Percentiles rank a stretch among this genome's conserved stretches.
Evolutionary conservation across 2,329 filamentous ascomycete genomes (phyloP).

Genomic region (Parasarocladium wereldwijsianum): DNA sequence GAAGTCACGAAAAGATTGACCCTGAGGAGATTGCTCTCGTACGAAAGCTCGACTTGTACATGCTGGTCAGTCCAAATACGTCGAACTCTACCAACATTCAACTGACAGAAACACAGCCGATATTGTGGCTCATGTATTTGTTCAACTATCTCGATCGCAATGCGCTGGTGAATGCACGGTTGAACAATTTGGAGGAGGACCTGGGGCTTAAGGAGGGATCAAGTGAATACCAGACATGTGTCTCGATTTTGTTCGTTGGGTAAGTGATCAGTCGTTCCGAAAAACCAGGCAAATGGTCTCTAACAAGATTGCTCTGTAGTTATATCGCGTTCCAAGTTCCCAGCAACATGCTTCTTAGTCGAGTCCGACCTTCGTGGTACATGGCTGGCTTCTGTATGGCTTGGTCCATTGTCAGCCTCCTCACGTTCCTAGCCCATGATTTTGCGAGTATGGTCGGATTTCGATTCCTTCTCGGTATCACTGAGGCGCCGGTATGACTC

Average conservation of each 20-base stretch:
- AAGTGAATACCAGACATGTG: conserved; percentile 17
- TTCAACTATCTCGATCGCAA: conserved; percentile 14
- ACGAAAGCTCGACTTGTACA: conserved; percentile 18
- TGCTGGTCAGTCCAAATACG: conserved; percentile 11
- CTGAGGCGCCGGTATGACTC: conserved; percentile 14
- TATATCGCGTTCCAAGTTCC: conserved; percentile 43
- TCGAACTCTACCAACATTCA: neutral
- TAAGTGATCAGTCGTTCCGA: conserved; percentile 10
- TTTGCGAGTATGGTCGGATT: conserved; percentile 15
- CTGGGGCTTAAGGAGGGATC: conserved; percentile 22
- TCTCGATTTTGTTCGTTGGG: conserved; percentile 22
- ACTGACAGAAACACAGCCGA: neutral
- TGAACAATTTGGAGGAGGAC: conserved; percentile 43
- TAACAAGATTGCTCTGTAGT: neutral
- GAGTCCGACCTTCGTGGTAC: conserved; percentile 21
- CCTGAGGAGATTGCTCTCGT: conserved; percentile 18
- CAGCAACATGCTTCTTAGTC: conserved; percentile 21
- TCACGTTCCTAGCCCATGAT: conserved; percentile 15
- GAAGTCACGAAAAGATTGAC: conserved; percentile 2
- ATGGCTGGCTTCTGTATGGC: conserved; percentile 17
- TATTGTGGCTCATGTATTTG: conserved; percentile 6
- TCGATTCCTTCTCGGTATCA: conserved; percentile 18
- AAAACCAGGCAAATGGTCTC: neutral
- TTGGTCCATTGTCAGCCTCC: conserved; percentile 17
- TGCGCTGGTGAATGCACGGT: conserved; percentile 9